Conservation (phyloP, 345 rosid species). For the Eucalyptus erythrocorys region DNA sequence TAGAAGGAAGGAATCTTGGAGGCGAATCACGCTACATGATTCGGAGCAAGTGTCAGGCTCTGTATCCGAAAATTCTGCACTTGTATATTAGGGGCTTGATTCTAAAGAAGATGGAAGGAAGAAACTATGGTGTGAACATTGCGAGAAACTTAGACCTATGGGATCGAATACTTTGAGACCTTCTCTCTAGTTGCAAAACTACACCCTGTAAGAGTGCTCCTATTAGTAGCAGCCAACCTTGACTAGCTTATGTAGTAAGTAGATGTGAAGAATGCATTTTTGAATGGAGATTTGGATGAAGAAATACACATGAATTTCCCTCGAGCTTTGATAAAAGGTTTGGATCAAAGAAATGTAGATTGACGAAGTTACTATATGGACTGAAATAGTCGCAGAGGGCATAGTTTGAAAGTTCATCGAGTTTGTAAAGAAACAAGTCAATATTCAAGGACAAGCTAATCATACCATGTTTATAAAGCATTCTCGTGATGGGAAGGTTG, state of each 20-base stretch:
- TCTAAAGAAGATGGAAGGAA: background rate
- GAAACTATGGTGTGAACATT: background rate
- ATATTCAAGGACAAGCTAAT: background rate
- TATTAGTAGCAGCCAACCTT: background rate
- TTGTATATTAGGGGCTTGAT: background rate
- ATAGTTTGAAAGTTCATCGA: background rate
- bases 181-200: background rate
- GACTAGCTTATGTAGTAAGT: background rate
- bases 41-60: accelerated
- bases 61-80: background rate
- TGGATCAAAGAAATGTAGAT: background rate
- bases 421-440: background rate
- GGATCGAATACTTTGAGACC: background rate
- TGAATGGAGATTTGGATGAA: background rate
- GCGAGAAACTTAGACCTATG: background rate
- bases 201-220: background rate
- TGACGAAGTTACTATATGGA: background rate
- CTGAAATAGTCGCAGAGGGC: too few relatives aligned
- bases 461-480: background rate
- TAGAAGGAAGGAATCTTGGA: too few relatives aligned
- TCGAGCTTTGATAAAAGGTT: background rate
- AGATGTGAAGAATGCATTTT: background rate
- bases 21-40: background rate
- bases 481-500: background rate
- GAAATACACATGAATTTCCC: background rate